Evolutionary conservation across 768 basidiomycete genomes (phyloP).

Genomic region (Boletales sp.): DNA sequence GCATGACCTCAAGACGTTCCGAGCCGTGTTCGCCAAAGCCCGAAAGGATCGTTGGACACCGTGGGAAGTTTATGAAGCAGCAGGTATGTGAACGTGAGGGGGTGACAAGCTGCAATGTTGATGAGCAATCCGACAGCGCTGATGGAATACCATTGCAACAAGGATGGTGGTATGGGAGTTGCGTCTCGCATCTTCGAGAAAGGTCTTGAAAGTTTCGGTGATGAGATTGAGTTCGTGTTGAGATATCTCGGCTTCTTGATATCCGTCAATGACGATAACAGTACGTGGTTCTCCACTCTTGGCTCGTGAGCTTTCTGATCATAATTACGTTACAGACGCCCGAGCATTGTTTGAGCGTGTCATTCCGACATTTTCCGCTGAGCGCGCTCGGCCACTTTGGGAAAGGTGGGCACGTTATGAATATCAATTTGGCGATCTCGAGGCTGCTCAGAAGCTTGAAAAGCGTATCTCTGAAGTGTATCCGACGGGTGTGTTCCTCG

Average conservation of each 20-base stretch:
- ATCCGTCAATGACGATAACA: conserved; percentile 92
- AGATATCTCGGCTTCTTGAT: conserved; percentile 92
- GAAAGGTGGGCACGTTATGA: conserved; percentile 95
- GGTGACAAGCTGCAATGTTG: conserved; percentile 2
- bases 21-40: conserved; percentile 78
- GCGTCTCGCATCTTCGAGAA: conserved; percentile 93
- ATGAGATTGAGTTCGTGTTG: conserved; percentile 81
- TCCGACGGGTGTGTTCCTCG: conserved; percentile 60
- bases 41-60: conserved; percentile 71
- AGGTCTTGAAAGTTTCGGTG: conserved; percentile 78
- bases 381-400: conserved; percentile 85
- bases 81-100: conserved; percentile 47
- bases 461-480: conserved; percentile 85
- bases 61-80: conserved; percentile 94
- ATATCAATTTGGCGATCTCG: conserved; percentile 91
- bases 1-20: conserved; percentile 78
- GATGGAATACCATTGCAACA: conserved; percentile 92
- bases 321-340: conserved; percentile 59
- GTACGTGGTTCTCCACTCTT: conserved; percentile 44
- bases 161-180: conserved; percentile 65
- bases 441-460: conserved; percentile 85
- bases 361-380: conserved; percentile 70
- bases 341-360: conserved; percentile 93
- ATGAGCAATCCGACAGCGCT: conserved; percentile 50
- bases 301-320: neutral